Evolutionary conservation across 2,329 filamentous ascomycete species (phyloP).

Genomic region (Emergomyces orientalis): DNA sequence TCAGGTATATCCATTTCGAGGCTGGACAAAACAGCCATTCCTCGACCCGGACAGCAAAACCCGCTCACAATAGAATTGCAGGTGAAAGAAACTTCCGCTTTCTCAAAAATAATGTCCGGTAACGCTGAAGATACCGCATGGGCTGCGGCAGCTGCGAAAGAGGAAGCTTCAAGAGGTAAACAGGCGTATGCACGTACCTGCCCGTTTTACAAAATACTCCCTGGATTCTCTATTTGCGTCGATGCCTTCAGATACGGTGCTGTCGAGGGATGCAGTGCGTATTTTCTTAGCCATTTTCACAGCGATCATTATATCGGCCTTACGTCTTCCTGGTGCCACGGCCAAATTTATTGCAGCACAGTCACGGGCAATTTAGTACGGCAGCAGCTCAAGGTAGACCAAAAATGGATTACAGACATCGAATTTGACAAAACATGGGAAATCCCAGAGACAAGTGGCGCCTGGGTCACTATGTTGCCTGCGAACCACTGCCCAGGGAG

Average conservation of each 20-base stretch:
- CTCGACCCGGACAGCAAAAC: conserved; percentile 70
- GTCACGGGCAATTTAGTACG: conserved; percentile 85
- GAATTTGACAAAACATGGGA: conserved; percentile 75
- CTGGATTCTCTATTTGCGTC: conserved; percentile 83
- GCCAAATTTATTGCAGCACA: conserved; percentile 91
- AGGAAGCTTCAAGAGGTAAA: conserved; percentile 69
- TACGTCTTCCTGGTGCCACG: conserved; percentile 79
- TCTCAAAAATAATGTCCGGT: conserved; percentile 84
- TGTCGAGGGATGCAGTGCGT: conserved; percentile 82
- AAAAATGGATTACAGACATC: conserved; percentile 73
- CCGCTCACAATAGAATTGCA: conserved; percentile 52
- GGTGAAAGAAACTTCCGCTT: conserved; percentile 54
- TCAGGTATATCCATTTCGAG: conserved; percentile 37
- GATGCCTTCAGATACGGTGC: conserved; percentile 95
- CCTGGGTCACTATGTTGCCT: conserved; percentile 84
- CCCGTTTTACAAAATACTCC: conserved; percentile 97
- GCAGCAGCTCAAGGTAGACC: conserved; percentile 74
- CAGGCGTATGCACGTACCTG: conserved; percentile 83
- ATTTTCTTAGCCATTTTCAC: conserved; percentile 96
- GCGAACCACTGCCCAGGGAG: conserved; percentile 97
- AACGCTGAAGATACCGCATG: conserved; percentile 87
- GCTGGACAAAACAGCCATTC: conserved; percentile 58
- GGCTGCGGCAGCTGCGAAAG: conserved; percentile 73
- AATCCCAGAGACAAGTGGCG: conserved; percentile 72
- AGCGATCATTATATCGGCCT: conserved; percentile 95